These are phyloP conservation scores for Cephalotrichum gorgonifer DNA, from an alignment of 2,329 filamentous ascomycete species.

Conservation along the genomic window DNA sequence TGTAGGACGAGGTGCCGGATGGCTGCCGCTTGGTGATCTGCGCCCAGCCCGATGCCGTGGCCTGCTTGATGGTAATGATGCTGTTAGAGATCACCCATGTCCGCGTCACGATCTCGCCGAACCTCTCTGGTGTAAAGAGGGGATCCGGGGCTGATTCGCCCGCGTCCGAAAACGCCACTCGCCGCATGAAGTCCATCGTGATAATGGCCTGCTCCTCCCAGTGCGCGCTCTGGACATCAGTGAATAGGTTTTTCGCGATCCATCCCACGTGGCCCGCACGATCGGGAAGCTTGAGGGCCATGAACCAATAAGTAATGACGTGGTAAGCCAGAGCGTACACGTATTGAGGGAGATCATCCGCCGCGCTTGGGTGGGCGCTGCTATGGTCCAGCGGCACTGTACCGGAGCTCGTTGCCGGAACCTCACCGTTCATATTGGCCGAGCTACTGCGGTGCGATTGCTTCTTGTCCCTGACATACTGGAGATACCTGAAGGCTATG, in stretches of 20 bases:
- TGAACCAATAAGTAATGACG: slow-evolving; percentile 94
- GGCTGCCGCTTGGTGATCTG: slow-evolving; percentile 63
- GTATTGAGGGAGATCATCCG: slow-evolving; percentile 81
- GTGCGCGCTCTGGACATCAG: slow-evolving; percentile 57
- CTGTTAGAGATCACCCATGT: slow-evolving; percentile 66
- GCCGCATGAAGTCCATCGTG: slow-evolving; percentile 89
- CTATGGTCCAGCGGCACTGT: not conserved
- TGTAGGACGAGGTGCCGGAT: slow-evolving; percentile 53
- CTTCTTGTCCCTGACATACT: slow-evolving; percentile 68
- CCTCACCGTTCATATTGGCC: not conserved
- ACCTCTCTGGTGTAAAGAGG: slow-evolving; percentile 52
- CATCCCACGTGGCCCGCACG: slow-evolving; percentile 76
- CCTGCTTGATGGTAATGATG: slow-evolving; percentile 65
- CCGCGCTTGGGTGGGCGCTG: slow-evolving; percentile 11
- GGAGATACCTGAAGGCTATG: slow-evolving; percentile 87
- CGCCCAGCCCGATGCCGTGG: slow-evolving; percentile 54
- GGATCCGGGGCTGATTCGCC: slow-evolving; percentile 63
- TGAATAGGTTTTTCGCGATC: slow-evolving; percentile 82
- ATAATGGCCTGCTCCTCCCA: slow-evolving; percentile 90
- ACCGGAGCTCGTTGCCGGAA: not conserved
- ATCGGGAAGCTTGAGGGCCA: slow-evolving; percentile 77
- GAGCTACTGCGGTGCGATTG: slow-evolving; percentile 33
- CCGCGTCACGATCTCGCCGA: slow-evolving; percentile 56
- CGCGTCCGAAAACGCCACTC: slow-evolving; percentile 74
- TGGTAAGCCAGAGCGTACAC: slow-evolving; percentile 91